Conservation (phyloP, 1,284 basidiomycete species). For the Rhodofomes roseus region DNA sequence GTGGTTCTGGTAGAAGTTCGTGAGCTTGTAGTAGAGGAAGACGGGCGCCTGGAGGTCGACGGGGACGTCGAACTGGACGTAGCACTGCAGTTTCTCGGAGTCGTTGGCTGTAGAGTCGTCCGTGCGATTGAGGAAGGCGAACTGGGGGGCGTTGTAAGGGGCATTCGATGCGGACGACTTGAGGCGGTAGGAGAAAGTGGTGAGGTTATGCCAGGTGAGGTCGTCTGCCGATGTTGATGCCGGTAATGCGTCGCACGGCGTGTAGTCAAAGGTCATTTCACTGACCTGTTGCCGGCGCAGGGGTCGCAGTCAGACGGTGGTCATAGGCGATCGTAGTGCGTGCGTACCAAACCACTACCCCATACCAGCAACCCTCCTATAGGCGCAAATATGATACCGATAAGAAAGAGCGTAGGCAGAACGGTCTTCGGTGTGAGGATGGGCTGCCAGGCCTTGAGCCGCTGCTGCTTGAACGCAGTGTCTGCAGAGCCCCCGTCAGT, state of each 20-base stretch:
- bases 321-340: background rate
- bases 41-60: constrained; percentile 74
- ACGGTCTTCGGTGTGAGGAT: constrained; percentile 98
- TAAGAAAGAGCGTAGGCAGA: constrained; percentile 92
- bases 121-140: constrained; percentile 61
- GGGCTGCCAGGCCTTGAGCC: constrained; percentile 99
- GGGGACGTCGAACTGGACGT: constrained; percentile 81
- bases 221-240: constrained; percentile 34
- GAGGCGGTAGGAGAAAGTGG: constrained; percentile 73
- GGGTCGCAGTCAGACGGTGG: background rate
- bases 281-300: constrained; percentile 56
- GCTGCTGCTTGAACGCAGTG: constrained; percentile 99
- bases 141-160: constrained; percentile 52
- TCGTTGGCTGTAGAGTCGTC: constrained; percentile 37
- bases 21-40: constrained; percentile 96
- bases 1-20: constrained; percentile 98
- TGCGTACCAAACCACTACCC: constrained; percentile 70
- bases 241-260: constrained; percentile 76
- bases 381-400: constrained; percentile 93
- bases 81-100: constrained; percentile 57
- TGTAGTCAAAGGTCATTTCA: constrained; percentile 96
- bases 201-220: constrained; percentile 47
- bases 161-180: constrained; percentile 52
- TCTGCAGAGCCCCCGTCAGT: constrained; percentile 41
- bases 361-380: constrained; percentile 93